Base-by-base conservation (phyloP, 371 early-diverging fungal genomes). In the Apophysomyces trapeziformis region DNA sequence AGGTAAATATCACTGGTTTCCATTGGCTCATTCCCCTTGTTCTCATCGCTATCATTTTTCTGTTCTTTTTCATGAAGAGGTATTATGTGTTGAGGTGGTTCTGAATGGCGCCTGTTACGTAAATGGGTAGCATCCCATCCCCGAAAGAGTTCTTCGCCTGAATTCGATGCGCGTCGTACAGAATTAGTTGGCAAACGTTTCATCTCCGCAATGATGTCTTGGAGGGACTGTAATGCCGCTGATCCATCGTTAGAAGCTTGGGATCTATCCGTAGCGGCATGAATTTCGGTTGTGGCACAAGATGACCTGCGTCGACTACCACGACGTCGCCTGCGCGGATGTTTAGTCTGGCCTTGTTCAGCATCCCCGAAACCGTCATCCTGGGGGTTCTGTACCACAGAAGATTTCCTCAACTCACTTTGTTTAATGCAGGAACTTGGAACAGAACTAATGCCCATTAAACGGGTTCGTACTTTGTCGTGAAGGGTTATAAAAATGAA, bases 121-220 rank as follows among this genome's bases (percentile, higher is more conserved):
- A 47, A 26, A 16, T 50, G 21, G 18, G 54, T 50, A 16, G 13
- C 7, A 36, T 66, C 61, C 64, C 36, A 35, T 54, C 5, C 14
- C 1, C 57, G n/a, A 7, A 69, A 11, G 7, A 36, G 39, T 36
- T 26, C 16, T 0, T 37, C 54, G 11, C 7, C 18, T 32, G 50
- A 9, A 32, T 60, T 37, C 14, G 63, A 46, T 14, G 64, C 13
- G 32, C 37, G 43, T 7, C 50, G 56, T 35, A 47, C 56, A 7
- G 71, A 65, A 18, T 60, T 56, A 1, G 58, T 45, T 5, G 77
- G 74, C 7, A 77, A 41, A n/a, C 76, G 68, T 44, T 71, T 75
- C 63, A 80, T 74, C 35, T 76, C 74, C 44, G 70, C 61, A 38
- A 80, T 80, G 16, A 80, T 75, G 37, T 80, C 78, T 46, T 77